Evolutionary conservation across 2,329 filamentous ascomycete species (phyloP), one percentile per base, ranked within the genome.

Genomic region (Botryotinia calthae): DNA sequence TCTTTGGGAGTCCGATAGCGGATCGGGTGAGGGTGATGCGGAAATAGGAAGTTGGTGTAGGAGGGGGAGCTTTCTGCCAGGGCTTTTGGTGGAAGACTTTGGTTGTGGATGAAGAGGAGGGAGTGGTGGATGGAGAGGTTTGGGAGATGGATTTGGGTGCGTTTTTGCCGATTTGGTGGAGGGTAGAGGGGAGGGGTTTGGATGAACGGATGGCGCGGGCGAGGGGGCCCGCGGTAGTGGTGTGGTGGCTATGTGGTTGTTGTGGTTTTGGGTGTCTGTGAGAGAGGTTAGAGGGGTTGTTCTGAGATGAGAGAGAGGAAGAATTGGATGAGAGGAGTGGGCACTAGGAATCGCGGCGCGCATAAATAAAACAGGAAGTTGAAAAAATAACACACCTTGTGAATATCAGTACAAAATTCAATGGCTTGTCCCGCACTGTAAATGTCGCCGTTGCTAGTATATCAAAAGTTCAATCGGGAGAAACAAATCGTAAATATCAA

Each of bases 1-100:
- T 88, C 73, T 85, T 83, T 12, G 91, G 90, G 64, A 93, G 87
- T 76, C 91, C 91, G 79, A 93, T 93, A 77, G 89, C 89, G 74
- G 89, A 92, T 79, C 91, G 90, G 78, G 91, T 84, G 74, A 93
- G 87, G 70, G 90, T 93, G 81, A 93, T 91, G 78, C 90, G 89
- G 84, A 93, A 93, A 84, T 87, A 92, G 51, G 86, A 82, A 87
- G 90, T 90, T 76, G 73, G 80, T 71, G 40, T 44, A 9, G 40
- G n/a, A 9, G 58, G 56, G 1, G 59, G 12, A 5, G 48, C 14
- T n/a, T 37, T 31, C 28, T 54, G 64, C 64, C 64, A 67, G 64
- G 64, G 48, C 10, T 67, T 67, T 54, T 54, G 64, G 25, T n/a
- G 25, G 31, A 51, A 37, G 34, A 25, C 34, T 40, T 62, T 62